Base-by-base conservation (phyloP, 2,329 filamentous ascomycete species). In the Cyphellophora europaea region DNA sequence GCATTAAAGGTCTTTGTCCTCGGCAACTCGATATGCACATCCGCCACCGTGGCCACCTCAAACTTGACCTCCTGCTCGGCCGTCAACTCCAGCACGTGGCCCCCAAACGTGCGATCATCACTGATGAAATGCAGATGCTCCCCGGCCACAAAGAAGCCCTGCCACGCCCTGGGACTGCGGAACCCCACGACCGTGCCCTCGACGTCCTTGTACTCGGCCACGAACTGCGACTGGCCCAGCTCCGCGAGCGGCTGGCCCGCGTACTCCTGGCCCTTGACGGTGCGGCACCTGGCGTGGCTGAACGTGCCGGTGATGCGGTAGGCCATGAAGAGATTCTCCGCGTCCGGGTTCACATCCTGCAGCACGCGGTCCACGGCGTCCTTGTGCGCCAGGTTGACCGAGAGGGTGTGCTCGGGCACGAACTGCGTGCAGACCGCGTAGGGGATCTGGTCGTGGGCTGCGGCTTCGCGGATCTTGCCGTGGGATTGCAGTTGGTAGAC, bases 101-200 rank as follows among this genome's bases (percentile, higher is more conserved):
- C 63, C 2, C 61, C 63, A 11, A 50, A 46, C 4, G 37, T 54
- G 15, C 53, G 43, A 27, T 59, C 57, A 15, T 50, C 47, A 6
- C 54, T 49, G 32, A 65, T 49, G 36, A 63, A 64, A 47, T 65
- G 61, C 36, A 63, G 37, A 48, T 65, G 61, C 37, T 62, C 56
- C 5, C 61, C 61, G 3, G 57, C 56, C 3, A 64, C 56, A 11
- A 55, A 56, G 37, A 63, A 58, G 1, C 61, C 60, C 32, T 58
- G 57, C 53, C 56, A 59, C 30, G 56, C 58, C 19, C 40, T 40
- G 2, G 60, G 61, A 18, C 60, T 57, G 30, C 59, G 47, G 36
- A 66, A 63, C 2, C 63, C 63, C 35, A 67, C 56, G 11, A 67
- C 53, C 3, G 56, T 61, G 1, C 60, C 62, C 8, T 51, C 47